These are phyloP conservation scores for Boletus barrowsii DNA, from an alignment of 768 basidiomycete species.

Conservation along the genomic window DNA sequence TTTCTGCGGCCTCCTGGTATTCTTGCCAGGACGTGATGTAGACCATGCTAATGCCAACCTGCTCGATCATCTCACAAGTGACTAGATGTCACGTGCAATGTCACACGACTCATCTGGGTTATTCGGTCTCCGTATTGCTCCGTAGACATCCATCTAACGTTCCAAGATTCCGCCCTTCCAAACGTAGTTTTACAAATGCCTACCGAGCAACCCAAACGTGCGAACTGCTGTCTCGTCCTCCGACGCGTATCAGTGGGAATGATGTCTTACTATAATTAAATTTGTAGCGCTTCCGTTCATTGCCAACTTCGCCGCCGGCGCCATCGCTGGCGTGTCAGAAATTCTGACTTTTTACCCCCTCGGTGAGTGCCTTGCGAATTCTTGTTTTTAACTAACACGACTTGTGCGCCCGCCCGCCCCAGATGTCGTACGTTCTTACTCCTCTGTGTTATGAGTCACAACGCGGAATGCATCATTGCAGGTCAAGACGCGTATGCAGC, in stretches of 20 bases:
- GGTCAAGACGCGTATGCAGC: conserved; percentile 98
- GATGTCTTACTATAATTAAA: conserved; percentile 4
- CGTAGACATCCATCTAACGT: background rate
- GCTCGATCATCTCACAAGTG: background rate
- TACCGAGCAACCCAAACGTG: conserved; percentile 34
- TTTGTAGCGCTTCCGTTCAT: conserved; percentile 72
- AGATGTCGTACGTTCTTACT: conserved; percentile 76
- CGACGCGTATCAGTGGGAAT: conserved; percentile 5
- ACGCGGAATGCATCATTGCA: conserved; percentile 29
- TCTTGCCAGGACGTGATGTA: conserved; percentile 91
- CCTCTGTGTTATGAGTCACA: background rate
- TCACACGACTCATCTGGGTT: background rate
- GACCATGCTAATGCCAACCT: conserved; percentile 49
- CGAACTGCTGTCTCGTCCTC: background rate
- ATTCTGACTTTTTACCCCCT: conserved; percentile 87
- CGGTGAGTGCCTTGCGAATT: conserved; percentile 47
- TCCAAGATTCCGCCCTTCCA: background rate
- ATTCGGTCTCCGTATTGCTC: background rate
- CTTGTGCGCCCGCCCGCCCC: conserved; percentile 1
- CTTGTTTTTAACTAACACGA: background rate
- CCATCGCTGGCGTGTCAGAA: conserved; percentile 89
- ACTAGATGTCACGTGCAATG: conserved; percentile 12
- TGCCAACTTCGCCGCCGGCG: conserved; percentile 92
- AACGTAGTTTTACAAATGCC: conserved; percentile 16
- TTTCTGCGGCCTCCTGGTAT: conserved; percentile 86